Base-by-base conservation (phyloP, 441 rosid species). In the Daphne laureola region DNA sequence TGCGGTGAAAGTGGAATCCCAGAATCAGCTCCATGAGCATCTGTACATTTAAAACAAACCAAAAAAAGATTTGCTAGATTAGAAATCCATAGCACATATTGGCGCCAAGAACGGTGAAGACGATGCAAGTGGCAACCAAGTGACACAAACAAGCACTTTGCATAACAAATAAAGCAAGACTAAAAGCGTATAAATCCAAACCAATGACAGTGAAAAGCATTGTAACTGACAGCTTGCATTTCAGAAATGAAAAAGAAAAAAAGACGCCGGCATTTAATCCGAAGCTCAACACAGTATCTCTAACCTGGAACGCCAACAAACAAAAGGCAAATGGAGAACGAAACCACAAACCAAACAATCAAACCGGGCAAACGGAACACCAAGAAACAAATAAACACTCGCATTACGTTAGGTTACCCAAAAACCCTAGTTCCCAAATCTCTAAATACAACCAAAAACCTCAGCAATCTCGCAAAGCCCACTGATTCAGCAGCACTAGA, bases 1-100 rank as follows among this genome's bases (percentile, higher is more conserved):
- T 94, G 99, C 3, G 98, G 99, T 56, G 98, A 94, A 59, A 94
- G 98, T 1, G 98, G 97, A 66, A 94, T 74, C 15, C 88, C 56
- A 72, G 68, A 82, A 65, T 84, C 99, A 65, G 93, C 63, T 54
- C 82, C 89, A 59, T 68, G 87, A 62, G 62, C 78, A 73, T 90
- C 99, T 93, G 90, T 82, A 83, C 18, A 67, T 35, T 62, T 38
- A 53, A 62, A 64, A 63, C 16, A 67, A 52, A 68, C n/a, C n/a
- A 48, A 45, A 51, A 63, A 55, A 49, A n/a, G n/a, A n/a, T n/a
- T n/a, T 67, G 40, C 42, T 14, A 61, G 14, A 43, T 45, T 14
- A 61, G 14, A 43, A 13, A 65, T 43, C 17, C 18, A 25, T 47
- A 53, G 8, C 49, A 49, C 40, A 7, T 6, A 5, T 31, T 31